These are phyloP conservation scores for Sicyos baderoa DNA, from an alignment of 306 rosid genomes.

Conservation along the genomic window DNA sequence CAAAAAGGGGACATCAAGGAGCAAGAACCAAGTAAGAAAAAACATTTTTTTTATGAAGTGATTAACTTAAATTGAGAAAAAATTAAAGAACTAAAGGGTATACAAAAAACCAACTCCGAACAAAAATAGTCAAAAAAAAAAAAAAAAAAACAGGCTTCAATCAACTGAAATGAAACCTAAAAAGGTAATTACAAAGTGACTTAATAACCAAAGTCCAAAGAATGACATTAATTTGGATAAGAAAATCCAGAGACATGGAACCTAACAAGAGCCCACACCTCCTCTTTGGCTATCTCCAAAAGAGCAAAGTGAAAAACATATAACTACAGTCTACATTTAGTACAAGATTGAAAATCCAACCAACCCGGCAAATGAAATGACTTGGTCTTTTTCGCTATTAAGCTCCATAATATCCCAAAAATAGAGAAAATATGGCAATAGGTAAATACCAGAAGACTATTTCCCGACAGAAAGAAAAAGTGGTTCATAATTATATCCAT, in stretches of 20 bases:
- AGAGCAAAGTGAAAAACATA: neutral
- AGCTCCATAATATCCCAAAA: neutral
- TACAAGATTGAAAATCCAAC: conserved; percentile 10
- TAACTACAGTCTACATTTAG: neutral
- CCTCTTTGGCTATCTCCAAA: neutral
- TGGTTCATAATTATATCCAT: neutral
- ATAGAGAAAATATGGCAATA: neutral
- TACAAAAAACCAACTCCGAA: neutral
- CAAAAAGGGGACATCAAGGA: neutral
- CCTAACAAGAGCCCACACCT: neutral
- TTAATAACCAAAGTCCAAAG: neutral
- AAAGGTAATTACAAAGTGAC: neutral
- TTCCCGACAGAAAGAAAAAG: conserved; percentile 2
- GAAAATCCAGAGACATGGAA: neutral
- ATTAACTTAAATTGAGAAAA: neutral
- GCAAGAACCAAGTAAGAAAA: neutral
- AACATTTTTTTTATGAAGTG: neutral
- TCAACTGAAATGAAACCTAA: neutral
- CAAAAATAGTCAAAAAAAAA: neutral
- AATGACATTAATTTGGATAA: neutral
- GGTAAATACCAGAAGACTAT: neutral
- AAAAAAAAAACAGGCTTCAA: neutral
- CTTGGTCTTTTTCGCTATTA: neutral
- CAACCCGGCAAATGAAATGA: neutral
- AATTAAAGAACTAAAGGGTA: neutral